These are phyloP conservation scores for Gracilaria vermiculophylla DNA, from an alignment of 23 red algal species.

Conservation along the genomic window DNA sequence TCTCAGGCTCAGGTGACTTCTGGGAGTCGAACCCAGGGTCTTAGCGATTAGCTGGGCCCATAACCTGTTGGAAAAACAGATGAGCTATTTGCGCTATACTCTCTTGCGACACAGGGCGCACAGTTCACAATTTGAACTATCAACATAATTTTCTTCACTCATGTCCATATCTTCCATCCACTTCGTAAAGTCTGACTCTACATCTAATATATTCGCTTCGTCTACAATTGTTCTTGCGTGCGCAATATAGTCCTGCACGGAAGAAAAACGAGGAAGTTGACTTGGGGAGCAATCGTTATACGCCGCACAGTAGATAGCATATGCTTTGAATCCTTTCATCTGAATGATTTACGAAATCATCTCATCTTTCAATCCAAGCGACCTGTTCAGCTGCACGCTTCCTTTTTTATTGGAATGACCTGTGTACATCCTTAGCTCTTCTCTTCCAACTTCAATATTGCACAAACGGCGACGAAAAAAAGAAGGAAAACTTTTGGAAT, in stretches of 20 bases:
- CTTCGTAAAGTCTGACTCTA: not conserved
- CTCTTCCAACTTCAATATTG: not conserved
- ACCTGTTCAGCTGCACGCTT: not conserved
- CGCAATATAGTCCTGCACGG: not conserved
- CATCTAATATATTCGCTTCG: not conserved
- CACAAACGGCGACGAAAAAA: not conserved
- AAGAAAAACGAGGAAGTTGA: not conserved
- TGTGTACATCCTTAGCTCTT: slow-evolving; percentile 3
- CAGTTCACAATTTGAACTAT: no score
- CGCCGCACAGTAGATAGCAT: slow-evolving; percentile 21
- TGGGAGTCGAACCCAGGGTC: no score
- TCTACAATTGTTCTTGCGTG: not conserved
- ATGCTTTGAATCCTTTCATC: slow-evolving; percentile 19
- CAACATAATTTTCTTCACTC: not conserved
- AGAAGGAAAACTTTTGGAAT: not conserved
- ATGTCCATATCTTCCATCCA: not conserved
- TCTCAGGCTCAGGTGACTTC: no score
- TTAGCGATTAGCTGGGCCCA: no score
- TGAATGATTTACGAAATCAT: slow-evolving; percentile 22
- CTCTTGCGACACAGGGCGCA: no score
- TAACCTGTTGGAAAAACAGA: no score
- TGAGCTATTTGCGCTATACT: no score
- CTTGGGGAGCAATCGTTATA: slow-evolving; percentile 21
- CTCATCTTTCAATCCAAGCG: slow-evolving; percentile 2
- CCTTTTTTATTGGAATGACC: not conserved